Evolutionary conservation across 768 basidiomycete genomes (phyloP).

Genomic region (Kondoa subrosea): DNA sequence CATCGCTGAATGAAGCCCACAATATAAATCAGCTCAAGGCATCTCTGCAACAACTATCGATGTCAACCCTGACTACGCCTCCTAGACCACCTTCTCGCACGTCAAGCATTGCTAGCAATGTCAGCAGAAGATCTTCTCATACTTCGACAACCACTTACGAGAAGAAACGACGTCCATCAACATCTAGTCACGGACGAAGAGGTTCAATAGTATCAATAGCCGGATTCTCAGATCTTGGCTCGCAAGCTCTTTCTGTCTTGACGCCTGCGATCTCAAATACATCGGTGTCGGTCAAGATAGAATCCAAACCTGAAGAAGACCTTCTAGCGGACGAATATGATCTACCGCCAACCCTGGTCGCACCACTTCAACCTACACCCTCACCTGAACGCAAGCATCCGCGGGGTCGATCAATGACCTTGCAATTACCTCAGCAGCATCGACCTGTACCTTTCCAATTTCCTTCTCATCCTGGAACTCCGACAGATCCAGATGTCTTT

Average conservation of each 20-base stretch:
- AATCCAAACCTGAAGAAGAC: neutral
- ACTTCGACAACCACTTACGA: neutral
- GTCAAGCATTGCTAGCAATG: neutral
- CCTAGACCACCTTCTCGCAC: neutral
- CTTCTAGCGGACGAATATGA: neutral
- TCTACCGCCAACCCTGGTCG: neutral
- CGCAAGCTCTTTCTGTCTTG: neutral
- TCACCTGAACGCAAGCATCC: neutral
- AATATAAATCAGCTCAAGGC: neutral
- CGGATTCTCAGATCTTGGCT: neutral
- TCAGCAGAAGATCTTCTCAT: neutral
- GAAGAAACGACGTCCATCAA: neutral
- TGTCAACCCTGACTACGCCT: neutral
- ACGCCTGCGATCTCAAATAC: neutral
- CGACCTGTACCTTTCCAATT: conserved; percentile 1
- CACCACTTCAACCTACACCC: neutral
- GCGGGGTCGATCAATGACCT: neutral
- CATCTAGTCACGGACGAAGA: neutral
- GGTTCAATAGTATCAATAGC: neutral
- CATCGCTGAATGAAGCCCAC: neutral
- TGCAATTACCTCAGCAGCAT: neutral
- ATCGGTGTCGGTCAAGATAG: neutral
- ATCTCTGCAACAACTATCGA: neutral
- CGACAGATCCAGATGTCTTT: neutral
- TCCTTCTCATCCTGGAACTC: conserved; percentile 4